Conservation (phyloP, 2,329 filamentous ascomycete species). For the Fusarium buxicola region DNA sequence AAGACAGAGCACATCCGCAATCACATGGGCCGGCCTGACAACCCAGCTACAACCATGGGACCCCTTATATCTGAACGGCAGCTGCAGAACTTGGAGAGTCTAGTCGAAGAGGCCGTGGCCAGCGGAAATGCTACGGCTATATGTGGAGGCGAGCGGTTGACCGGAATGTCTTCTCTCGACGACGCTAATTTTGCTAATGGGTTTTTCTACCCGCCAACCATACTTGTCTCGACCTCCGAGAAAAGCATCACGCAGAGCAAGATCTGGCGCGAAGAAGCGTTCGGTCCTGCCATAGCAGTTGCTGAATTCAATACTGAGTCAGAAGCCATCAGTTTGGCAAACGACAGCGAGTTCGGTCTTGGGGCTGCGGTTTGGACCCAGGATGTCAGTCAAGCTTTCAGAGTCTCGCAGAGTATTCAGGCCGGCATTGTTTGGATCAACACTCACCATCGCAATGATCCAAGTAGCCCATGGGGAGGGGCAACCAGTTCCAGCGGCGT, state of each 20-base stretch:
- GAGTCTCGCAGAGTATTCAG: slow-evolving; percentile 76
- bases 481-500: slow-evolving; percentile 71
- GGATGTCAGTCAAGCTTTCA: slow-evolving; percentile 79
- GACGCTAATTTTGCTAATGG: slow-evolving; percentile 64
- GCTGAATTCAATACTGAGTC: slow-evolving; percentile 80
- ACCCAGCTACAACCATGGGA: slow-evolving; percentile 71
- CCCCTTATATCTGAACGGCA: slow-evolving; percentile 71
- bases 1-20: slow-evolving; percentile 68
- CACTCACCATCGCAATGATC: slow-evolving; percentile 78
- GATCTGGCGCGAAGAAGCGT: slow-evolving; percentile 84
- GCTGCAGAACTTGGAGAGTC: slow-evolving; percentile 74
- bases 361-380: slow-evolving; percentile 82
- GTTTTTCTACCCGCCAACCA: slow-evolving; percentile 85
- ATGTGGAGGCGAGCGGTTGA: slow-evolving; percentile 62
- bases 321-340: slow-evolving; percentile 76
- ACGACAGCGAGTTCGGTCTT: slow-evolving; percentile 80
- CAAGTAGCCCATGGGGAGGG: slow-evolving; percentile 77
- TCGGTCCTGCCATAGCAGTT: slow-evolving; percentile 82
- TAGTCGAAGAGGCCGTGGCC: slow-evolving; percentile 72
- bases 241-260: slow-evolving; percentile 74
- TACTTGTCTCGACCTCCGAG: slow-evolving; percentile 67
- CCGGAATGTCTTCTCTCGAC: slow-evolving; percentile 61
- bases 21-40: slow-evolving; percentile 68
- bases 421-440: slow-evolving; percentile 71
- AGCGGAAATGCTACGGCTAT: slow-evolving; percentile 54